phyloP scores from a whole-genome alignment of 2,329 filamentous ascomycete species.

The Neospermospora avenae region DNA sequence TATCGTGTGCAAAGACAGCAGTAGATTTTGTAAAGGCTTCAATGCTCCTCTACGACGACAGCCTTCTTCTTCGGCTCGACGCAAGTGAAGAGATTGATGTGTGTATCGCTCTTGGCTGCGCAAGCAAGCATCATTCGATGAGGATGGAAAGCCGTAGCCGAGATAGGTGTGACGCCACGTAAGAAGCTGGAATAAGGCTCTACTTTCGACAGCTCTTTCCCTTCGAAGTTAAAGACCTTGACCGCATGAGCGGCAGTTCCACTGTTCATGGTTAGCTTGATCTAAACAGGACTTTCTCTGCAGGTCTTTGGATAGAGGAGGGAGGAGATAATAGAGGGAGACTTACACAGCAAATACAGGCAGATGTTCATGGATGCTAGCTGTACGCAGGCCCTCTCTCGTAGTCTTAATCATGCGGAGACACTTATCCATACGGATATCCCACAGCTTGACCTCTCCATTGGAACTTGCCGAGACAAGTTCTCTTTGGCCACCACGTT shows the following conservation, averaged over 20 bases:
- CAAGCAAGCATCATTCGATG: slow-evolving; percentile 89
- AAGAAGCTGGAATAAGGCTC: slow-evolving; percentile 91
- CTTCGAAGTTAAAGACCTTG: slow-evolving; percentile 88
- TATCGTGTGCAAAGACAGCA: not conserved
- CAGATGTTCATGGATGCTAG: slow-evolving; percentile 92
- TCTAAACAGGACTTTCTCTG: not conserved
- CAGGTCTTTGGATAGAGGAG: not conserved
- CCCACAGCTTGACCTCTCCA: slow-evolving; percentile 93
- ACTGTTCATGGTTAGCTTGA: slow-evolving; percentile 44
- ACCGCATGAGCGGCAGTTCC: slow-evolving; percentile 85
- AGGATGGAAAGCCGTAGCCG: slow-evolving; percentile 90
- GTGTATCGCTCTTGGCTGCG: slow-evolving; percentile 79
- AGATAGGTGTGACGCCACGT: slow-evolving; percentile 78
- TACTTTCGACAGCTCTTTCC: slow-evolving; percentile 72
- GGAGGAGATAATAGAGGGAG: not conserved
- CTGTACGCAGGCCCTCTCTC: slow-evolving; percentile 73
- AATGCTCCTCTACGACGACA: not conserved
- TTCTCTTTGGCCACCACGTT: slow-evolving; percentile 89
- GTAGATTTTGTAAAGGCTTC: not conserved
- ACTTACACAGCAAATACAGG: slow-evolving; percentile 92
- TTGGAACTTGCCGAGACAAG: slow-evolving; percentile 87
- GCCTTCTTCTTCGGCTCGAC: slow-evolving; percentile 45
- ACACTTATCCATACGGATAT: slow-evolving; percentile 81
- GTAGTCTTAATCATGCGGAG: slow-evolving; percentile 73
- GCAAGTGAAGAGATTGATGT: slow-evolving; percentile 85